Base-by-base conservation (phyloP, 2,329 filamentous ascomycete genomes). In the Diaporthe sp. region DNA sequence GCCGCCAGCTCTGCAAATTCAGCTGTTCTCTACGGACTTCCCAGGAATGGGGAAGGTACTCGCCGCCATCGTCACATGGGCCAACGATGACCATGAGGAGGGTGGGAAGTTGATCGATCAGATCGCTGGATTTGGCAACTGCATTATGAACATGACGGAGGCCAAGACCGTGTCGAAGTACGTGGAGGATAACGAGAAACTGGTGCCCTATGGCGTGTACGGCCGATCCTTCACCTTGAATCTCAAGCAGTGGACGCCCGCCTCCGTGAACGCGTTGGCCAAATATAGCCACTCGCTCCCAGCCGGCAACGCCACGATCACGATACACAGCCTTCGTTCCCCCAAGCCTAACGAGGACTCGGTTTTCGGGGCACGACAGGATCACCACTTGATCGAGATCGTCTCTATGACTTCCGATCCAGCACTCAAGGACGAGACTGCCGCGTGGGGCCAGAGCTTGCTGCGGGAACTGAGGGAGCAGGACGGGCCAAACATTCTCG, bases 401-500 rank as follows among this genome's bases (percentile, higher is more conserved):
- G 42, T 75, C 42, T 72, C 68, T 9, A 68, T 72, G 59, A 75
- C 74, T 49, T 31, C 69, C n/a, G 59, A 75, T 28, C 74, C 74
- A 10, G 37, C 68, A 4, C 49, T 75, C 22, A 31, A 72, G 34
- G 51, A 34, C 8, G 51, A 58, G 44, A 44, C 61, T 3, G 49
- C 61, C 12, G 65, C 22, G 31, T 74, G 78, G 31, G 73, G 74
- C 12, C 71, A 57, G 74, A 79, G 76, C 1, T 80, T 79, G 25
- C 77, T 76, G 31, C 75, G 80, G 22, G 79, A 76, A 51, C 31
- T 76, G 57, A 80, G 59, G 5, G 79, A 79, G 15, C 51, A 80
- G n/a, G 71, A 73, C 10, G 13, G 5, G 76, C 31, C 76, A 10
- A 82, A 83, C 37, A 73, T 82, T 15, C 65, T 82, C 6, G 78